Base-by-base conservation (phyloP, 116 monocot species). In the Posidonia oceanica region DNA sequence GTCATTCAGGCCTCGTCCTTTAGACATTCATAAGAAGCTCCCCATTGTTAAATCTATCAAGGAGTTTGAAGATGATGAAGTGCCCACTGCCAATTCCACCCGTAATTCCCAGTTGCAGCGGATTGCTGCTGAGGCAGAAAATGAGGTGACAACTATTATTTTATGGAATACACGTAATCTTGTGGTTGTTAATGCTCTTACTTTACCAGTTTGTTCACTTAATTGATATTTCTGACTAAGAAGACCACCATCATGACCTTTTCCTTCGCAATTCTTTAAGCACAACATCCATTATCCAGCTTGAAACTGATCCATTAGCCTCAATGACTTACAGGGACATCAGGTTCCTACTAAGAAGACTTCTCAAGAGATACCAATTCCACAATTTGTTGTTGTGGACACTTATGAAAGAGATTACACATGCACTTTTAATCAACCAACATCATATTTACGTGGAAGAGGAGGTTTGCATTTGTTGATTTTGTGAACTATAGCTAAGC, bases 1-100 rank as follows among this genome's bases (percentile, higher is more conserved):
- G 68, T 89, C 89, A 61, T 82, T 98, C 72, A 80, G 98, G 86
- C 98, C 98, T 72, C 93, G 98, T 37, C 98, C 98, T 22, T 85
- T 98, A 67, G 98, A 98, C 79, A 93, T 98, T 56, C 89, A 98
- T 79, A 98, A 98, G 81, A 98, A 90, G 84, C 87, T 98, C 16
- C 89, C 84, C 1, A 87, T 98, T 75, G 74, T 98, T 29, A 93
- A 87, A 69, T 93, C 93, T 36, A 67, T 87, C 40, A 92, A 93
- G 82, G 98, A 98, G 53, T 88, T 98, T 71, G 98, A 98, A 66
- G 98, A 98, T 67, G 98, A 98, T 58, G 98, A 93, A 8, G 39
- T 59, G 2, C 73, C 82, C 7, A 68, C 73, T 54, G 61, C 83
- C 14, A 80, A 76, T 72, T 75, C 71, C 39, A 83, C 82, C 41